Base-by-base conservation (phyloP, 2,329 filamentous ascomycete genomes). In the Colletotrichum nymphaeae region DNA sequence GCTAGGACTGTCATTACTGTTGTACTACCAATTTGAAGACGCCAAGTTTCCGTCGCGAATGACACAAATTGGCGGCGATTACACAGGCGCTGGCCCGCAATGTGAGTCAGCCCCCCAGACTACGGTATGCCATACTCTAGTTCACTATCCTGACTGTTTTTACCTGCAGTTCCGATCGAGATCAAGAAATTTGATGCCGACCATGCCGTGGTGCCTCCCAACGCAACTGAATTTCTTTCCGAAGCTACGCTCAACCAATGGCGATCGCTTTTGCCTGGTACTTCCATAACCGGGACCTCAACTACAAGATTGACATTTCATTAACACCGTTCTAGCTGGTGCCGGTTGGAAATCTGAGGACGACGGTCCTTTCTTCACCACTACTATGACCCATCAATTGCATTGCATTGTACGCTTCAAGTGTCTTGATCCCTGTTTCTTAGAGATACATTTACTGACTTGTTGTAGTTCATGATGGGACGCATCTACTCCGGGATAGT, bases 221-320 rank as follows among this genome's bases (percentile, higher is more conserved):
- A 82, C 57, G 80, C 81, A 4, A 78, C 81, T 9, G 82, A 82
- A n/a, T 85, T 84, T 74, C 83, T 83, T 60, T 78, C 77, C 28
- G 76, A 83, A n/a, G 74, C 82, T 42, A 80, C 82, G 0, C 73
- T 84, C 35, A 78, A 76, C 5, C 79, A 77, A 57, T 85, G 84
- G 84, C 84, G 83, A 64, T 79, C 81, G 7, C 64, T 86, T 11
- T 80, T 86, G 81, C 84, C 84, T 5, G 76, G 83, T 84, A 77
- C 35, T 5, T 24, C 24, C 24, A 46, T 11, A 24, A 24, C 16
- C n/a, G n/a, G 5, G n/a, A 14, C 4, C 1, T 42, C 16, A 42
- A 42, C 37, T 42, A 42, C 16, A 42, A 42, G 14, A 42, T 42
- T 42, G 8, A 16, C 12, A 8, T 4, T 37, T 53, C 19, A 59